A percentile compares a stretch with the other conserved stretches of the same genome.
phyloP scores from a whole-genome alignment of 2,329 filamentous ascomycete genomes.

The Exophiala oligosperma region DNA sequence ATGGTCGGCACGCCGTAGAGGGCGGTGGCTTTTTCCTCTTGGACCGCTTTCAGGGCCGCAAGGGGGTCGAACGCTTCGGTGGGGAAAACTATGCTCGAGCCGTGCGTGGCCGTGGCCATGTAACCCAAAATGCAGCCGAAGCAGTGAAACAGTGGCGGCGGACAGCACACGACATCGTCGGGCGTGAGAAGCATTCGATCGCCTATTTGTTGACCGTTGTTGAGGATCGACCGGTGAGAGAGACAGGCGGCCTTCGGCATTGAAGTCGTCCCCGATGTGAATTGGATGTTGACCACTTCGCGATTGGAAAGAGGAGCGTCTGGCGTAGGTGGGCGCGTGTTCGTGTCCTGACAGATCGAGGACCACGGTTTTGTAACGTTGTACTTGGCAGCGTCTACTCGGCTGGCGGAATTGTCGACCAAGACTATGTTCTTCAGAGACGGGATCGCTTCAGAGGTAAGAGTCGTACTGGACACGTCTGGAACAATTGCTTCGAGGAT shows the following conservation, averaged over 20 bases:
- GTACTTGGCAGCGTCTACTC: slow-evolving; percentile 48
- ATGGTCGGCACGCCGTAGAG: slow-evolving; percentile 93
- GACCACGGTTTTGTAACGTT: slow-evolving; percentile 49
- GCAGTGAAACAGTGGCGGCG: slow-evolving; percentile 64
- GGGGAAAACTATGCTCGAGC: slow-evolving; percentile 80
- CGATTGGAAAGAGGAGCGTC: slow-evolving; percentile 36
- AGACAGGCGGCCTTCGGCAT: slow-evolving; percentile 90
- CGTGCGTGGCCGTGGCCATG: slow-evolving; percentile 86
- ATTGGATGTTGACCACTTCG: slow-evolving; percentile 92
- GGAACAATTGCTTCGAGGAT: slow-evolving; percentile 57
- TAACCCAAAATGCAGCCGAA: slow-evolving; percentile 92
- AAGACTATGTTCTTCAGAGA: slow-evolving; percentile 70
- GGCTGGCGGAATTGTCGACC: slow-evolving; percentile 71
- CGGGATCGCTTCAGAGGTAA: slow-evolving; percentile 63
- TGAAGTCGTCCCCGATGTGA: slow-evolving; percentile 93
- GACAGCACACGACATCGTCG: slow-evolving; percentile 67
- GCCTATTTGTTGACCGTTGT: slow-evolving; percentile 86
- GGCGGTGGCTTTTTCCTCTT: slow-evolving; percentile 63
- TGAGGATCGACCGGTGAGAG: slow-evolving; percentile 81
- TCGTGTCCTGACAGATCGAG: slow-evolving; percentile 45
- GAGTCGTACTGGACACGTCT: slow-evolving; percentile 43
- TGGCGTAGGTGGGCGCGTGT: slow-evolving; percentile 45
- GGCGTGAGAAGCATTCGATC: slow-evolving; percentile 77
- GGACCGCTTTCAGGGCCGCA: slow-evolving; percentile 66
- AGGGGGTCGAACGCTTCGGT: slow-evolving; percentile 81